These are phyloP conservation scores for Plasmodium coatneyi DNA, from an alignment of 169 alveolate species.

Conservation along the genomic window DNA sequence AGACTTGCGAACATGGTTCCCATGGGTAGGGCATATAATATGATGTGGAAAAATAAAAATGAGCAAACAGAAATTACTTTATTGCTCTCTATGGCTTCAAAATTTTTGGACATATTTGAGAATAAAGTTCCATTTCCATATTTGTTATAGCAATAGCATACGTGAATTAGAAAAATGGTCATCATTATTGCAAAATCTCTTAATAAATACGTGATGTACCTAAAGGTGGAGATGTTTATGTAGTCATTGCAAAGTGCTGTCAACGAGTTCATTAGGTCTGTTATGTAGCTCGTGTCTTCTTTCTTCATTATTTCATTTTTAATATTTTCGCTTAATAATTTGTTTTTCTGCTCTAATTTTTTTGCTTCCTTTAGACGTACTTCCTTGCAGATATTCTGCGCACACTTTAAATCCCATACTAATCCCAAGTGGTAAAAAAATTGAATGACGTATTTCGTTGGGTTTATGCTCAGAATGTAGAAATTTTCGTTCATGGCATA, in stretches of 20 bases:
- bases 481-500: conserved; percentile 87
- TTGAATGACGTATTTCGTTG: conserved; percentile 58
- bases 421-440: conserved; percentile 67
- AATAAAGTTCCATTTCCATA: conserved; percentile 71
- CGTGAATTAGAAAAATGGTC: conserved; percentile 47
- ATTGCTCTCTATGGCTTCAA: conserved; percentile 4
- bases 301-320: conserved; percentile 73
- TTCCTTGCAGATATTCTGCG: conserved; percentile 68
- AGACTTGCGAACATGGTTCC: conserved; percentile 75
- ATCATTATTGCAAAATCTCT: conserved; percentile 60
- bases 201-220: conserved; percentile 45
- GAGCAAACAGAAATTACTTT: background rate
- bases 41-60: conserved; percentile 51
- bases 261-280: conserved; percentile 62
- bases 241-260: conserved; percentile 65
- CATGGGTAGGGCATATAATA: conserved; percentile 68
- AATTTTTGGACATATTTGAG: conserved; percentile 42
- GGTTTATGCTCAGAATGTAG: conserved; percentile 68
- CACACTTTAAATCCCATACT: conserved; percentile 75
- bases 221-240: conserved; percentile 57
- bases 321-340: conserved; percentile 68
- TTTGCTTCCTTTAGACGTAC: conserved; percentile 60
- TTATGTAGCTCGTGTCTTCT: conserved; percentile 68
- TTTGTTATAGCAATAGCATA: conserved; percentile 68
- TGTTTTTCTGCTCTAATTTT: conserved; percentile 63